A percentile compares a stretch with the other conserved stretches of the same genome.
Evolutionary conservation across 179 eudicot genomes (phyloP).

Genomic region (Beta corolliflora): DNA sequence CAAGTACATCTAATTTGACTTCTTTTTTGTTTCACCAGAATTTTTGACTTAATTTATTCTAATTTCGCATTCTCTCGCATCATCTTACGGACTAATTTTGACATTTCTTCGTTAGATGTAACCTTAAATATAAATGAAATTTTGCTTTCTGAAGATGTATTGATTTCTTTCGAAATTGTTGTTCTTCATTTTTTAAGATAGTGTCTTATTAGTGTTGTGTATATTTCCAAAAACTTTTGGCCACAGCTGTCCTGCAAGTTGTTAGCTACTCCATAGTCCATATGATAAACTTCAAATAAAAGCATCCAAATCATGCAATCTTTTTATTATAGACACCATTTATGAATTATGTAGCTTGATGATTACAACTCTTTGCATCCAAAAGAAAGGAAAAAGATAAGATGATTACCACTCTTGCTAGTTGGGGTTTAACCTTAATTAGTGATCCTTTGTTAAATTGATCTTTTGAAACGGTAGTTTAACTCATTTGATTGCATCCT

Average conservation of each 20-base stretch:
- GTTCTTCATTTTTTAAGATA: background rate
- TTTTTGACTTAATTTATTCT: background rate
- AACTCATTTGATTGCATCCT: too few relatives aligned
- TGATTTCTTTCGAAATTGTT: background rate
- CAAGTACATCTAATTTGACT: slow-evolving; percentile 25
- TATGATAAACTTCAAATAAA: background rate
- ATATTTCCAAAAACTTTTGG: background rate
- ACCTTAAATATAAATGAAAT: background rate
- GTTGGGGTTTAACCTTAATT: background rate
- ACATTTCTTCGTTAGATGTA: background rate
- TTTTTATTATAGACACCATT: background rate
- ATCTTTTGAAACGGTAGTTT: slow-evolving; percentile 2
- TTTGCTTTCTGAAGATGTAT: background rate
- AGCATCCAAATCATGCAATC: slow-evolving; percentile 11
- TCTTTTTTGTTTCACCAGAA: background rate
- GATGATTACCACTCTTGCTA: slow-evolving; percentile 1
- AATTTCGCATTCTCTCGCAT: background rate
- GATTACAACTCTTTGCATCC: background rate
- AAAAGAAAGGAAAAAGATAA: too few relatives aligned
- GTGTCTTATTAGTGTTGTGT: background rate
- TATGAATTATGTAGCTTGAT: slow-evolving; percentile 2
- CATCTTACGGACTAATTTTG: slow-evolving; percentile 6
- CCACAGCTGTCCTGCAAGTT: too few relatives aligned
- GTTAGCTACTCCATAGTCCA: too few relatives aligned
- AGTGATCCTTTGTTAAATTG: background rate